Evolutionary conservation across 106 monocot genomes (phyloP).

Genomic region (Alisma plantagoaquatica): DNA sequence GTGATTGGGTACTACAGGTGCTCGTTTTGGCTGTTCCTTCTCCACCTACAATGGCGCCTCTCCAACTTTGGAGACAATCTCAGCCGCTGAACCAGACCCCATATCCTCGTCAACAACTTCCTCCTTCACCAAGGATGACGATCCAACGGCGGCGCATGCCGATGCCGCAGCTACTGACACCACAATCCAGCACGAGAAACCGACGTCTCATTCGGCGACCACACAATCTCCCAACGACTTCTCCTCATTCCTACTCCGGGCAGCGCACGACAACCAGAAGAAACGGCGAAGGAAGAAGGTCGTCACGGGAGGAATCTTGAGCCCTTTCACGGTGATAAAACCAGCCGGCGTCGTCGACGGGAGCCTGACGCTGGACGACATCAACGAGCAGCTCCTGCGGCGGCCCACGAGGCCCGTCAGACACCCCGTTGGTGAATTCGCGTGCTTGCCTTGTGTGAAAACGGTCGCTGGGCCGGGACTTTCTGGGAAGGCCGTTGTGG

Average conservation of each 20-base stretch:
- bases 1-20: too few relatives aligned
- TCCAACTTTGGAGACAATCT: too few relatives aligned
- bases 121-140: background rate
- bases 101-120: background rate
- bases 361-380: constrained; percentile 60
- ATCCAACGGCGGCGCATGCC: background rate
- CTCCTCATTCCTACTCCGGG: background rate
- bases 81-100: too few relatives aligned
- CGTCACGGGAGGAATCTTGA: constrained; percentile 22
- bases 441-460: constrained; percentile 34
- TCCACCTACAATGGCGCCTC: too few relatives aligned
- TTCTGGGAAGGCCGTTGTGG: constrained; percentile 86
- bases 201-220: too few relatives aligned
- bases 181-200: background rate
- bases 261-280: background rate
- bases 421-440: constrained; percentile 83
- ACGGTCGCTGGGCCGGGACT: constrained; percentile 37
- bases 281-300: constrained; percentile 23
- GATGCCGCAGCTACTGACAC: background rate
- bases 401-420: constrained; percentile 65
- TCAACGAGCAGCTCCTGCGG: constrained; percentile 61
- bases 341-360: constrained; percentile 51
- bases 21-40: too few relatives aligned
- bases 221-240: background rate
- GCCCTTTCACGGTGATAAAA: constrained; percentile 76